phyloP scores from a whole-genome alignment of 1,284 basidiomycete genomes.

The Heterobasidion irregulare region DNA sequence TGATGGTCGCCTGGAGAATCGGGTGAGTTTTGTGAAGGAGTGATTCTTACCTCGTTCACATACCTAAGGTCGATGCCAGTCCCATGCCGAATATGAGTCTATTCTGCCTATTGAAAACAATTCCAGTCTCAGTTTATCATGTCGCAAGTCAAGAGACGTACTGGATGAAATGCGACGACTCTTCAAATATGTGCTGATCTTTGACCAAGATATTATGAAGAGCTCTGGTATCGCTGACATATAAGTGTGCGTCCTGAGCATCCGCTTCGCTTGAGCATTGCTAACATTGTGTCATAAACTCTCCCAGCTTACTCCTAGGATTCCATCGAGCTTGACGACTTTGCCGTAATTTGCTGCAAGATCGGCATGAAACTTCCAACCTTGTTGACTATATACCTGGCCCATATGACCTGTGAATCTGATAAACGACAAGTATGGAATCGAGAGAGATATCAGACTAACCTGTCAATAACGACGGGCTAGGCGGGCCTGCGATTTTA shows the following conservation, averaged over 20 bases:
- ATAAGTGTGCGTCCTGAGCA: neutral
- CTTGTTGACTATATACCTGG: neutral
- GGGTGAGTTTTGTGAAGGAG: neutral
- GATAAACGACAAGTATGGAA: too few species aligned
- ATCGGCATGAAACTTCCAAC: neutral
- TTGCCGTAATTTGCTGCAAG: neutral
- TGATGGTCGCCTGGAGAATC: constrained; percentile 10
- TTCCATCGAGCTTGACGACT: neutral
- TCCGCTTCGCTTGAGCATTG: too few species aligned
- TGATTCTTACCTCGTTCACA: neutral
- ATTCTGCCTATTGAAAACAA: constrained; percentile 2
- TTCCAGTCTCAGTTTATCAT: neutral
- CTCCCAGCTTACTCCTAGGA: neutral
- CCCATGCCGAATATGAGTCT: constrained; percentile 12
- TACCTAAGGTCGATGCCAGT: constrained; percentile 13
- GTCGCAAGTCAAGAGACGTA: neutral
- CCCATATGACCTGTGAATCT: neutral
- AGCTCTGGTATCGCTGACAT: neutral
- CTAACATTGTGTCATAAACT: neutral
- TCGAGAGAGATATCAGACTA: neutral
- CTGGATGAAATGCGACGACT: neutral
- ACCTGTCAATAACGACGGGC: neutral
- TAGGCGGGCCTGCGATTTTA: neutral
- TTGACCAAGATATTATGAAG: neutral
- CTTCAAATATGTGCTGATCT: constrained; percentile 7